phyloP scores from a whole-genome alignment of 1,284 basidiomycete genomes.

The Ustilago cynodontis region DNA sequence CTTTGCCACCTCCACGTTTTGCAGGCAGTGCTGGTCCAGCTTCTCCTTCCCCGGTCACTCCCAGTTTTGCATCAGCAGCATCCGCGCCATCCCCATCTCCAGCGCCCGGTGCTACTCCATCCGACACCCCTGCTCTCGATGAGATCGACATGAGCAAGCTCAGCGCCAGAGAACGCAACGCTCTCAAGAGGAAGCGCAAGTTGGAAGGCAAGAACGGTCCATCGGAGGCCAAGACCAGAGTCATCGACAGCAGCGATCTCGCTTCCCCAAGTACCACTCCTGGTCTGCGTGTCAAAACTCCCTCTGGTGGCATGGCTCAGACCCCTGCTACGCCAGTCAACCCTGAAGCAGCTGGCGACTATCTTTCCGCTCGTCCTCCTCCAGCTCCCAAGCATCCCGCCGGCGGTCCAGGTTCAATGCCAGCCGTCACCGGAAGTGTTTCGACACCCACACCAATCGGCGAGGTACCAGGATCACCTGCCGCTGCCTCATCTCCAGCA shows the following conservation, averaged over 20 bases:
- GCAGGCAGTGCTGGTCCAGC: conserved; percentile 18
- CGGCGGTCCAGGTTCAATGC: conserved; percentile 42
- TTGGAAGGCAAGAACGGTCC: conserved; percentile 75
- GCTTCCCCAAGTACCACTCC: conserved; percentile 20
- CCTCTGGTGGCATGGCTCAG: conserved; percentile 25
- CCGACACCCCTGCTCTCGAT: conserved; percentile 36
- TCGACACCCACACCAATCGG: conserved; percentile 45
- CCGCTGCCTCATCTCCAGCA: conserved; percentile 33
- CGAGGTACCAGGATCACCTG: conserved; percentile 36
- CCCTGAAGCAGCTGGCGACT: conserved; percentile 26
- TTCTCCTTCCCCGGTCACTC: conserved; percentile 29
- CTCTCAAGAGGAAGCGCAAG: conserved; percentile 90
- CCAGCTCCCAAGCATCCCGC: conserved; percentile 45
- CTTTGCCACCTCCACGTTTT: conserved; percentile 41
- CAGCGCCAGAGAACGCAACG: conserved; percentile 84
- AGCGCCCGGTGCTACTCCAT: conserved; percentile 11
- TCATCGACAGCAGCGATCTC: conserved; percentile 72
- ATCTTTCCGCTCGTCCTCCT: conserved; percentile 32
- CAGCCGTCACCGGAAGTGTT: conserved; percentile 37
- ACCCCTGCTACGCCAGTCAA: conserved; percentile 41
- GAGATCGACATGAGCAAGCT: conserved; percentile 65
- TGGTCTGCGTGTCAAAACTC: conserved; percentile 47
- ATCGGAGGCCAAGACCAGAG: conserved; percentile 40
- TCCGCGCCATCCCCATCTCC: conserved; percentile 35
- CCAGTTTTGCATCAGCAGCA: conserved; percentile 18